Conservation (phyloP, 371 early-diverging fungal genomes). For the Conidiobolus coronatus region DNA sequence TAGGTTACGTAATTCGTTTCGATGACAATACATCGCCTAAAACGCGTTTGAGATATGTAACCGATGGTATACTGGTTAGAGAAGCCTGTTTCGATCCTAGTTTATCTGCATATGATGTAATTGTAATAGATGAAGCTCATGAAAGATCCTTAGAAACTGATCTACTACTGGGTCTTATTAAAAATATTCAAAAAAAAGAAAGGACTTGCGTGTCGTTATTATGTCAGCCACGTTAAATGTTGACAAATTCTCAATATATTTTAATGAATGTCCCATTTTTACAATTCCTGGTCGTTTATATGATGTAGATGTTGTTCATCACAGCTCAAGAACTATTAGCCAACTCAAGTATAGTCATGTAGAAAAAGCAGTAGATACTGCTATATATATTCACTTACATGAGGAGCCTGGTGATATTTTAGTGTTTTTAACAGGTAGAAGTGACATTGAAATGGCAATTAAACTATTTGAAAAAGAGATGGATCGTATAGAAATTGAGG, state of each 20-base stretch:
- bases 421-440: conserved; percentile 80
- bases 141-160: conserved; percentile 88
- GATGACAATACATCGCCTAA: conserved; percentile 28
- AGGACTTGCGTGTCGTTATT: conserved; percentile 3
- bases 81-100: conserved; percentile 39
- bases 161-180: conserved; percentile 67
- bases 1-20: conserved; percentile 81
- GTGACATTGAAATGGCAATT: conserved; percentile 63
- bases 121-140: conserved; percentile 88
- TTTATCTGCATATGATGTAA: conserved; percentile 35
- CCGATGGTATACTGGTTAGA: conserved; percentile 77
- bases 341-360: conserved; percentile 41
- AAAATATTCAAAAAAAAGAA: conserved; percentile 23
- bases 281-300: conserved; percentile 60
- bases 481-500: conserved; percentile 16
- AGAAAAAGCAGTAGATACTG: conserved; percentile 42
- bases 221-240: conserved; percentile 11
- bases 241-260: conserved; percentile 43
- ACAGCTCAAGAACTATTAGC: conserved; percentile 13
- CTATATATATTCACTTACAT: conserved; percentile 43
- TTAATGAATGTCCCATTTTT: conserved; percentile 60
- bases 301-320: conserved; percentile 46
- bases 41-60: conserved; percentile 69
- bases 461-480: conserved; percentile 17
- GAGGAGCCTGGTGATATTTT: conserved; percentile 55